These are phyloP conservation scores for Candida silvatica DNA, from an alignment of 805 yeast genomes.

Conservation along the genomic window DNA sequence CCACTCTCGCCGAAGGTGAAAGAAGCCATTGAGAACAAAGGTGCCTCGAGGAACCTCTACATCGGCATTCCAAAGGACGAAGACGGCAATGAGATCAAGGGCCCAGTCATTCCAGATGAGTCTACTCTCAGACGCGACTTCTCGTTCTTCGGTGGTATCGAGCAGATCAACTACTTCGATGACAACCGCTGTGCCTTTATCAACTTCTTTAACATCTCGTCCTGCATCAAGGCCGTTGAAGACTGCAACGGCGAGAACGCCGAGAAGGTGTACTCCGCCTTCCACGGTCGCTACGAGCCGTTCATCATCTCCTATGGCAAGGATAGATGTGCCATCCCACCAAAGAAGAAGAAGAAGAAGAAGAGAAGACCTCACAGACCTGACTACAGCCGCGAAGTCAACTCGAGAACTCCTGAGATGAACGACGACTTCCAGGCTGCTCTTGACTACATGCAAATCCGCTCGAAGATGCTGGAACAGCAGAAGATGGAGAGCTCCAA, in stretches of 20 bases:
- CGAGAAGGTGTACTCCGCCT: slow-evolving; percentile 28
- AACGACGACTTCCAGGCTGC: slow-evolving; percentile 5
- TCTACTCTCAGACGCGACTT: slow-evolving; percentile 51
- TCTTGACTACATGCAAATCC: slow-evolving; percentile 9
- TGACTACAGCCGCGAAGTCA: slow-evolving; percentile 1
- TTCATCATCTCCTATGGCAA: slow-evolving; percentile 58
- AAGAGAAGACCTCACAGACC: slow-evolving; percentile 27
- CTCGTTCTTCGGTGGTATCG: slow-evolving; percentile 57
- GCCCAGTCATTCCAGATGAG: slow-evolving; percentile 33
- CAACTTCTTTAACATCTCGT: slow-evolving; percentile 54
- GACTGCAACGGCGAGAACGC: slow-evolving; percentile 34
- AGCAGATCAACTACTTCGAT: slow-evolving; percentile 65
- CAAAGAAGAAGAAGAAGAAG: slow-evolving; percentile 36
- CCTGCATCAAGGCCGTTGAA: slow-evolving; percentile 58
- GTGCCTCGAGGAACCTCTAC: slow-evolving; percentile 73
- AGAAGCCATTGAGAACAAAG: slow-evolving; percentile 53
- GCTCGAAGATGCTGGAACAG: slow-evolving; percentile 7
- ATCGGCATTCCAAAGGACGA: slow-evolving; percentile 45
- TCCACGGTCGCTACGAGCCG: slow-evolving; percentile 37
- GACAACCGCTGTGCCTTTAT: slow-evolving; percentile 70
- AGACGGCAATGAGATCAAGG: slow-evolving; percentile 16
- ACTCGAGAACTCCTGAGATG: background rate
- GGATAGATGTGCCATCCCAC: slow-evolving; percentile 75
- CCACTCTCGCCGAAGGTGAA: slow-evolving; percentile 47
- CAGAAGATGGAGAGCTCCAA: slow-evolving; percentile 3